These are phyloP conservation scores for Fusarium tjaetaba DNA, from an alignment of 2,329 filamentous ascomycete genomes.

Conservation along the genomic window DNA sequence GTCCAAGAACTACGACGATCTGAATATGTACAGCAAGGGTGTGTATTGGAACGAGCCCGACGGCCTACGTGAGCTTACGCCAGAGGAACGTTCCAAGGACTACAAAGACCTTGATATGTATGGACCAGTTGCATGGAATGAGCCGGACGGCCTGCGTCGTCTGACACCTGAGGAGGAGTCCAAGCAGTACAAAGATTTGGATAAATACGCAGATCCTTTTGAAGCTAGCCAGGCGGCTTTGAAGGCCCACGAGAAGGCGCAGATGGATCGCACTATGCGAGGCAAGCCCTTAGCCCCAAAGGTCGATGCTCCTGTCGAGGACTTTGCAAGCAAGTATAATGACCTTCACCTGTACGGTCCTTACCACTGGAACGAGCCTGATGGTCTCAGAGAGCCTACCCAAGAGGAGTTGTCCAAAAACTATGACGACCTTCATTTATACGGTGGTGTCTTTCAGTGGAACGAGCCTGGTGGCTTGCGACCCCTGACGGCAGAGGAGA, in stretches of 20 bases:
- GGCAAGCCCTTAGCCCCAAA: slow-evolving; percentile 52
- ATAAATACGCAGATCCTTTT: slow-evolving; percentile 49
- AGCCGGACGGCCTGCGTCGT: slow-evolving; percentile 45
- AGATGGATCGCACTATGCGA: slow-evolving; percentile 45
- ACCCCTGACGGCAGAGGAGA: slow-evolving; percentile 47
- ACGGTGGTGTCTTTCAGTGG: slow-evolving; percentile 47
- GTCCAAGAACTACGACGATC: slow-evolving; percentile 51
- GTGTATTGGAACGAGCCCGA: slow-evolving; percentile 47
- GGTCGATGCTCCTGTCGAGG: slow-evolving; percentile 44
- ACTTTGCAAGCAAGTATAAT: slow-evolving; percentile 49
- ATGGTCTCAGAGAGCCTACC: slow-evolving; percentile 50
- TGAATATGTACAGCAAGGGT: slow-evolving; percentile 48
- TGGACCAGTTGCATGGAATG: slow-evolving; percentile 44
- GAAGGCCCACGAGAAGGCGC: slow-evolving; percentile 42
- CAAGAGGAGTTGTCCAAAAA: slow-evolving; percentile 50
- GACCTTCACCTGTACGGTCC: slow-evolving; percentile 55
- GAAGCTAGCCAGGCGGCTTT: slow-evolving; percentile 47
- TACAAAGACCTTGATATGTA: slow-evolving; percentile 57
- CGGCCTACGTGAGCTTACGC: slow-evolving; percentile 43
- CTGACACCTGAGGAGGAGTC: slow-evolving; percentile 45
- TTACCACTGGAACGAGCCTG: slow-evolving; percentile 51
- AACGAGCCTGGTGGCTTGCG: slow-evolving; percentile 52
- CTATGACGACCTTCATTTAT: slow-evolving; percentile 53
- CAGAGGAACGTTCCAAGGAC: slow-evolving; percentile 49
- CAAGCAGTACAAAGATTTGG: slow-evolving; percentile 49